These are phyloP conservation scores for Solanum medicagineum DNA, from an alignment of 257 asterid species.

Conservation along the genomic window DNA sequence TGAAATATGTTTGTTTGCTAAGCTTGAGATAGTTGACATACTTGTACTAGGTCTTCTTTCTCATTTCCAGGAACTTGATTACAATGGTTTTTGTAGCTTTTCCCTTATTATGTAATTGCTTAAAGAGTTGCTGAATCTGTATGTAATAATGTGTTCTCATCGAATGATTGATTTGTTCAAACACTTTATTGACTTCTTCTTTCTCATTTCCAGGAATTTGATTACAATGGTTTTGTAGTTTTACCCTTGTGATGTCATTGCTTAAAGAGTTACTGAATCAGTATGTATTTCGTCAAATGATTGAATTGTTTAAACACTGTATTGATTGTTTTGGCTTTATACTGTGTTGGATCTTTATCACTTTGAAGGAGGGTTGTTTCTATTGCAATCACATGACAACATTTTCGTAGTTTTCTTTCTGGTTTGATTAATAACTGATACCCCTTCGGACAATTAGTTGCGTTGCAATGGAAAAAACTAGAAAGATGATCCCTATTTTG, in stretches of 20 bases:
- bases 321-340: background rate
- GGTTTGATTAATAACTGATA: background rate
- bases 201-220: background rate
- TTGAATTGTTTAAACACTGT: background rate
- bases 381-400: background rate
- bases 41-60: background rate
- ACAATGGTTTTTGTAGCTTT: background rate
- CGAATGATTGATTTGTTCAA: background rate
- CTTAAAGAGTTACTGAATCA: background rate
- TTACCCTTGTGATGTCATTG: background rate
- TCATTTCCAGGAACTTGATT: background rate
- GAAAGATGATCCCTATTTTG: background rate
- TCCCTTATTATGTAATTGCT: background rate
- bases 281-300: background rate
- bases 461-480: background rate
- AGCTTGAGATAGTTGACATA: background rate
- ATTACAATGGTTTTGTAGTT: background rate
- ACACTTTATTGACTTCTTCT: background rate
- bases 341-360: background rate
- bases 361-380: background rate
- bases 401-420: background rate
- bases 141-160: background rate
- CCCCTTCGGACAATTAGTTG: background rate
- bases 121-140: background rate
- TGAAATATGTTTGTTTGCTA: background rate